Percentiles rank a stretch among this genome's conserved stretches.
These are phyloP conservation scores for Rhodamnia argentea DNA, from an alignment of 345 rosid species.

Conservation along the genomic window DNA sequence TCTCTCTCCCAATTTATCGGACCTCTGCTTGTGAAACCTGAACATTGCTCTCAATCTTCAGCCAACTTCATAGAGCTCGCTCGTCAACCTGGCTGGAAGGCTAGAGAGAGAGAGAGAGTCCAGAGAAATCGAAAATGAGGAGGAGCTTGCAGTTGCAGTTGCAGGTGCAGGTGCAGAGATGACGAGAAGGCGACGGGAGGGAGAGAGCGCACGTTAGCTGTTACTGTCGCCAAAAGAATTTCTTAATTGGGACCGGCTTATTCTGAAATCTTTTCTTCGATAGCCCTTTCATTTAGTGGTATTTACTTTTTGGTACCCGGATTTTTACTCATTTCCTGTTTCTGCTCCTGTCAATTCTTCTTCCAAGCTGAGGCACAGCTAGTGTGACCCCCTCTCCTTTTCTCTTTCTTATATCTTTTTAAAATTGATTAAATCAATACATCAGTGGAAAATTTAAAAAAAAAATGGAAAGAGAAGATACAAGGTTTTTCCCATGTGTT, in stretches of 20 bases:
- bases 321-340: neutral
- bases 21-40: conserved; percentile 33
- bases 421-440: neutral
- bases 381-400: neutral
- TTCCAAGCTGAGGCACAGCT: neutral
- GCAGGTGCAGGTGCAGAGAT: neutral
- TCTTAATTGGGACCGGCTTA: neutral
- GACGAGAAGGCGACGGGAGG: neutral
- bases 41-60: conserved; percentile 23
- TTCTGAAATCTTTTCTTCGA: neutral
- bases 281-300: neutral
- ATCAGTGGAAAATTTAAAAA: neutral
- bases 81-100: neutral
- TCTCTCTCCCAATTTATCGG: conserved; percentile 30
- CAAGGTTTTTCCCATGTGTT: neutral
- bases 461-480: neutral
- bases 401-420: neutral
- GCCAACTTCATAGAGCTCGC: neutral
- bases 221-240: neutral
- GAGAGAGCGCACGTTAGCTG: conserved; percentile 9
- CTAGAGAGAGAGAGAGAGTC: neutral
- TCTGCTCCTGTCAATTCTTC: neutral
- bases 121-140: neutral
- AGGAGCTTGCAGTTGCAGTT: neutral
- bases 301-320: neutral